A percentile compares a stretch with the other conserved stretches of the same genome.
These are phyloP conservation scores for Coprinellus micaceus DNA, from an alignment of 768 basidiomycete genomes.

Conservation along the genomic window DNA sequence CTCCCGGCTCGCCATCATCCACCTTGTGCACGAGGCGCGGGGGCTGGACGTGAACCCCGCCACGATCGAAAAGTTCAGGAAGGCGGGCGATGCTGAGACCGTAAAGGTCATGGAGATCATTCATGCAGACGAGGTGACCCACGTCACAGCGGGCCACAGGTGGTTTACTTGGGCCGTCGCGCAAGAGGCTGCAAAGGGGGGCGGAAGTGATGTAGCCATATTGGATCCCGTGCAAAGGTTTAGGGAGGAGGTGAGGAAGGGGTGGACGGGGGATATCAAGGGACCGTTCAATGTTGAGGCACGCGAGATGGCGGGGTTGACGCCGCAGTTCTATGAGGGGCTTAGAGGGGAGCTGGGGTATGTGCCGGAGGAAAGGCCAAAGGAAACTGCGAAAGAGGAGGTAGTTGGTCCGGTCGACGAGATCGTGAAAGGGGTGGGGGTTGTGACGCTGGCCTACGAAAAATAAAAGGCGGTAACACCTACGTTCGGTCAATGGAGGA, in stretches of 20 bases:
- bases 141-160: constrained; percentile 77
- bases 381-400: not conserved
- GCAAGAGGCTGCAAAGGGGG: constrained; percentile 29
- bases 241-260: constrained; percentile 61
- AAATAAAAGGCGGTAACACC: not conserved
- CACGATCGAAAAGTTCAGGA: constrained; percentile 69
- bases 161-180: constrained; percentile 81
- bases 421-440: not conserved
- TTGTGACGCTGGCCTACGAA: not conserved
- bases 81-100: constrained; percentile 63
- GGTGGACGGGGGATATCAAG: constrained; percentile 71
- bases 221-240: constrained; percentile 64
- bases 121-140: constrained; percentile 77
- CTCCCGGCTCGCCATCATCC: constrained; percentile 76
- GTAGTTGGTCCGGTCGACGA: not conserved
- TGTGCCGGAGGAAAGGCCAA: not conserved
- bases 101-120: constrained; percentile 70
- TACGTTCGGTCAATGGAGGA: not conserved
- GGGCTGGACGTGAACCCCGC: constrained; percentile 82
- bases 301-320: constrained; percentile 70
- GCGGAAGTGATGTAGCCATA: constrained; percentile 6
- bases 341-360: constrained; percentile 58
- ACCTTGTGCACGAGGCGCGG: constrained; percentile 80
- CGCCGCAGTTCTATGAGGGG: constrained; percentile 66
- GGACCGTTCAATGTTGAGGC: constrained; percentile 82